Evolutionary conservation across 805 yeast genomes (phyloP), one percentile per base, ranked within the genome.

Genomic region (Yarrowia sp.): DNA sequence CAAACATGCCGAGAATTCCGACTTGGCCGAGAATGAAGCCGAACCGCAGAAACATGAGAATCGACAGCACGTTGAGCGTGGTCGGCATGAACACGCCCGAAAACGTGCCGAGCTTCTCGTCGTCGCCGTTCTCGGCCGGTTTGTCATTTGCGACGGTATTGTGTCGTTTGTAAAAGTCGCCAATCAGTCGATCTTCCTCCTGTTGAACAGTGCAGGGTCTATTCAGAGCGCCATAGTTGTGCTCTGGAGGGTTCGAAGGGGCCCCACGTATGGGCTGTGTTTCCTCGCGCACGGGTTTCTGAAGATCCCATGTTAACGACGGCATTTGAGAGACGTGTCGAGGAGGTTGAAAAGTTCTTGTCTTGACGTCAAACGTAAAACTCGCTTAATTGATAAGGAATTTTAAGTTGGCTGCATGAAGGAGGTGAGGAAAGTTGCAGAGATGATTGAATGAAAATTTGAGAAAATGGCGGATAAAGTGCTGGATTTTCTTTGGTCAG

Each of bases 51-150:
- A 94, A 95, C 97, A 95, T 92, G 76, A 95, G 83, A 73, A 95
- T 95, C 2, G 98, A 92, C 38, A 95, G 81, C 52, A 95, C 98
- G 77, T 95, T 95, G 47, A 95, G 81, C 0, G 97, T 86, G 0
- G 98, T 95, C 12, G 99, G 99, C 15, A 95, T 83, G 74, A 96
- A 93, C 1, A 93, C 98, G 15, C 98, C 98, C 69, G 86, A 88
- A 70, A 88, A 87, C 0, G 97, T 94, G 50, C 88, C 92, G 63
- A 93, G 79, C 73, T 93, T 93, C 17, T 67, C 68, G 47, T 53
- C 69, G 3, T 36, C 68, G 4, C 30, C 47, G n/a, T 7, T 24
- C 7, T 17, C 40, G 7, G 49, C 47, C 2, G 34, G 38, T 33
- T 58, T 58, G 33, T 58, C 64, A 3, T 46, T 46, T 9, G 55